Evolutionary conservation across 2,329 filamentous ascomycete genomes (phyloP).

Genomic region (Fusarium newnesense): DNA sequence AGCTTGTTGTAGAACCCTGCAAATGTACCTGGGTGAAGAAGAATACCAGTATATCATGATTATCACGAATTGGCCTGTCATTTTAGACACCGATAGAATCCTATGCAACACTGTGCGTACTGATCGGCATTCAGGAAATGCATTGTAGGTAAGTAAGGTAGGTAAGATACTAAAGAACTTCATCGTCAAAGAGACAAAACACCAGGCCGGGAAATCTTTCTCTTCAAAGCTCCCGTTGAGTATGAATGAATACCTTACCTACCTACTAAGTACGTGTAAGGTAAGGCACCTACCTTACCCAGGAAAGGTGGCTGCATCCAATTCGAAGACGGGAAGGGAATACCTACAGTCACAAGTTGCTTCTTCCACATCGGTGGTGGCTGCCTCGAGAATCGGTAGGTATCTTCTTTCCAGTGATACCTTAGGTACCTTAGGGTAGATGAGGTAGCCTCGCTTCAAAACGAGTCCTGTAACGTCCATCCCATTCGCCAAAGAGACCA

Average conservation of each 20-base stretch:
- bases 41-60: slow-evolving; percentile 5
- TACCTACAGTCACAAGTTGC: not conserved
- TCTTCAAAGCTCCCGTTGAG: not conserved
- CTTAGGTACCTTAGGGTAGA: no score
- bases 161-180: not conserved
- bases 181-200: not conserved
- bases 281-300: no score
- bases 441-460: no score
- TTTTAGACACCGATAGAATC: not conserved
- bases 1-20: slow-evolving; percentile 18
- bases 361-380: not conserved
- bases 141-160: not conserved
- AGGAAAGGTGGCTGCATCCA: not conserved
- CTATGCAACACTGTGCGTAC: not conserved
- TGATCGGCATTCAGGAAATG: not conserved
- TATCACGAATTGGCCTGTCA: slow-evolving; percentile 8
- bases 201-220: not conserved
- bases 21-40: not conserved
- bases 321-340: not conserved
- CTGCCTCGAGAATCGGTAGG: not conserved
- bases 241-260: not conserved
- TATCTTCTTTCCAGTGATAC: no score
- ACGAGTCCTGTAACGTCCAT: not conserved
- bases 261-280: not conserved
- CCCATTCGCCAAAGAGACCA: not conserved